Conservation (phyloP, 2,329 filamentous ascomycete species). For the Cladophialophora bantiana region DNA sequence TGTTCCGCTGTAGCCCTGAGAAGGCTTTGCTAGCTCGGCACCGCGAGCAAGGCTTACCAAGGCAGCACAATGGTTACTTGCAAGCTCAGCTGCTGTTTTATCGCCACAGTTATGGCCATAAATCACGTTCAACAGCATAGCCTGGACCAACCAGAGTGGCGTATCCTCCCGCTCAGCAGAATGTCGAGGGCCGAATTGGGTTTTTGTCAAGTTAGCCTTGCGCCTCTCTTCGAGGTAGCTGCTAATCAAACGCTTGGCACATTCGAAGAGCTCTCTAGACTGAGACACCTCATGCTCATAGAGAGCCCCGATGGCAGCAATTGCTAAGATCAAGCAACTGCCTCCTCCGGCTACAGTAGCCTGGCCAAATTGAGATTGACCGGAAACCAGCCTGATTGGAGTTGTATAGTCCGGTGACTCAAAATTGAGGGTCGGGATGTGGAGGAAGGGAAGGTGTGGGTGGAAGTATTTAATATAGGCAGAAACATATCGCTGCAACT, state of each 20-base stretch:
- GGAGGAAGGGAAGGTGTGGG: constrained; percentile 92
- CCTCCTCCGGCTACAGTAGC: constrained; percentile 73
- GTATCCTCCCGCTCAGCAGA: constrained; percentile 59
- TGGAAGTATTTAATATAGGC: constrained; percentile 93
- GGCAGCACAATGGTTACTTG: constrained; percentile 88
- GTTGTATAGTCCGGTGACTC: constrained; percentile 74
- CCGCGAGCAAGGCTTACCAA: constrained; percentile 89
- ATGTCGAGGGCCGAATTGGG: constrained; percentile 54
- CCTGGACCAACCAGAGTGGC: constrained; percentile 93
- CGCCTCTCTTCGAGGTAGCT: constrained; percentile 89
- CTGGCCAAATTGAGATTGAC: constrained; percentile 59
- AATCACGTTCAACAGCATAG: constrained; percentile 94
- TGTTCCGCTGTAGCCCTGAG: constrained; percentile 33
- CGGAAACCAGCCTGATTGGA: constrained; percentile 64
- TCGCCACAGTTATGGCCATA: constrained; percentile 96
- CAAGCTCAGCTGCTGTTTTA: constrained; percentile 87
- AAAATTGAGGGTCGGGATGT: constrained; percentile 90
- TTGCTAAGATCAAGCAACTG: constrained; percentile 84
- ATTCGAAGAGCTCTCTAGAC: constrained; percentile 86
- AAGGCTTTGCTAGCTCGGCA: constrained; percentile 72
- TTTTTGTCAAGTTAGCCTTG: constrained; percentile 77
- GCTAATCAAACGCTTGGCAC: constrained; percentile 94
- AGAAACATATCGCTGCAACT: constrained; percentile 88
- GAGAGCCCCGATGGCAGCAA: constrained; percentile 84
- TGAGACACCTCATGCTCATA: constrained; percentile 84